phyloP scores from a whole-genome alignment of 2,329 filamentous ascomycete species.

The Venturiaceae sp. region DNA sequence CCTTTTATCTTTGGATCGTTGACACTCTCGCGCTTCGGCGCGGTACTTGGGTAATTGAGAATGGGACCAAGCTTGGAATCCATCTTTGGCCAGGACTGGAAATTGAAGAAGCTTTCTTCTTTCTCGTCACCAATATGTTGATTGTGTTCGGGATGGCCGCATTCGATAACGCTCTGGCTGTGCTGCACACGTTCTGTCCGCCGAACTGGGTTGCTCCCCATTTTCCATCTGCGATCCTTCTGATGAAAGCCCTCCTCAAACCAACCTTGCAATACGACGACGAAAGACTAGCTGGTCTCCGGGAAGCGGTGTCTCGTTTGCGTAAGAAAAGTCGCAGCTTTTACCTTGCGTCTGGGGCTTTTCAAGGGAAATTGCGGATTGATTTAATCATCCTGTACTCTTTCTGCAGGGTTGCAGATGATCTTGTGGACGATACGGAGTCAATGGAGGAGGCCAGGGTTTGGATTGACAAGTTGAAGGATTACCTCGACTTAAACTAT shows the following conservation, averaged over 20 bases:
- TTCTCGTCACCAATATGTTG: conserved; percentile 58
- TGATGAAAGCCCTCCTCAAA: conserved; percentile 44
- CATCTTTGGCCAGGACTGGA: conserved; percentile 57
- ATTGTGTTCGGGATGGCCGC: conserved; percentile 61
- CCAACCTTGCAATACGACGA: conserved; percentile 45
- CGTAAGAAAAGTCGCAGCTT: conserved; percentile 62
- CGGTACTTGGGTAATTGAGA: conserved; percentile 63
- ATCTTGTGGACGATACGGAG: conserved; percentile 58
- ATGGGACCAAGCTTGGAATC: conserved; percentile 55
- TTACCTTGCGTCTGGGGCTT: conserved; percentile 61
- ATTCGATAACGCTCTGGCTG: conserved; percentile 59
- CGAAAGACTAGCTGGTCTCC: conserved; percentile 46
- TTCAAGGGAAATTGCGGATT: conserved; percentile 56
- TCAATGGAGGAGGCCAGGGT: conserved; percentile 40
- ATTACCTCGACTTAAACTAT: conserved; percentile 48
- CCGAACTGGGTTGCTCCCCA: conserved; percentile 42
- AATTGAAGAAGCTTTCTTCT: conserved; percentile 66
- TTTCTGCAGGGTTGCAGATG: conserved; percentile 65
- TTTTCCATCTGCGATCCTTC: conserved; percentile 37
- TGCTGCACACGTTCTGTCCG: conserved; percentile 53
- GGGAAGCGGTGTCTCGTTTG: conserved; percentile 49
- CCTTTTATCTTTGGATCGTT: conserved; percentile 61
- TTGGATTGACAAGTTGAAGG: conserved; percentile 50
- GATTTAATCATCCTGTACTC: conserved; percentile 63
- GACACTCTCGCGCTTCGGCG: conserved; percentile 57